These are phyloP conservation scores for Fomitopsis pinicola DNA, from an alignment of 1,284 basidiomycete genomes.

Conservation along the genomic window DNA sequence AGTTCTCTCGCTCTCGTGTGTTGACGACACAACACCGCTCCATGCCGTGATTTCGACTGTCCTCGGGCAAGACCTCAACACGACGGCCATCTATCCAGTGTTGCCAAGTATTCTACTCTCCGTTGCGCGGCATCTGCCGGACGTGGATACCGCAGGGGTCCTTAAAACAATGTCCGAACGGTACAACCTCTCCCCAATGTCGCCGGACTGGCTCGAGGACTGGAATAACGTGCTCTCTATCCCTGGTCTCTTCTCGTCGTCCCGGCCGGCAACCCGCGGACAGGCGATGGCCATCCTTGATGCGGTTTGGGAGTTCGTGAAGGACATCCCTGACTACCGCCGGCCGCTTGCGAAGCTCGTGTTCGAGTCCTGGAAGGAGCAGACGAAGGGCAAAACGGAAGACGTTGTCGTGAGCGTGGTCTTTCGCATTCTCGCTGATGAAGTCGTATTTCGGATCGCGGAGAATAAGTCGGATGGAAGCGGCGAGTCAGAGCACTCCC, in stretches of 20 bases:
- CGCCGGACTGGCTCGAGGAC: slow-evolving; percentile 61
- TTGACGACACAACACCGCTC: slow-evolving; percentile 50
- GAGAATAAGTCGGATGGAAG: slow-evolving; percentile 31
- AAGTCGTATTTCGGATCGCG: slow-evolving; percentile 48
- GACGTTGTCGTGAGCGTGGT: slow-evolving; percentile 41
- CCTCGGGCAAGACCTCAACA: slow-evolving; percentile 53
- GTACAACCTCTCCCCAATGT: slow-evolving; percentile 63
- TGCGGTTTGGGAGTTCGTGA: slow-evolving; percentile 56
- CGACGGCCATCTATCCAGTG: slow-evolving; percentile 49
- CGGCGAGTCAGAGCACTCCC: slow-evolving; percentile 8
- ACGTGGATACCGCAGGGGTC: slow-evolving; percentile 56
- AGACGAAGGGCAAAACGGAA: slow-evolving; percentile 30
- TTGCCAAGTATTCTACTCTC: slow-evolving; percentile 59
- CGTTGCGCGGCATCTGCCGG: slow-evolving; percentile 59
- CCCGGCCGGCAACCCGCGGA: slow-evolving; percentile 50
- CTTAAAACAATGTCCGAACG: slow-evolving; percentile 57
- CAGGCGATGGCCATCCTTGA: slow-evolving; percentile 53
- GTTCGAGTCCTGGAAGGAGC: slow-evolving; percentile 45
- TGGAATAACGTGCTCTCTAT: slow-evolving; percentile 58
- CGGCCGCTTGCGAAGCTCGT: slow-evolving; percentile 56
- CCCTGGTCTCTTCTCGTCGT: slow-evolving; percentile 38
- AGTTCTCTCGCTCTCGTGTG: slow-evolving; percentile 48
- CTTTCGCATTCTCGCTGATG: slow-evolving; percentile 63
- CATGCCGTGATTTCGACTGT: slow-evolving; percentile 55
- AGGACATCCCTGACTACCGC: slow-evolving; percentile 64